Evolutionary conservation across 805 yeast genomes (phyloP).

Genomic region (Ogataea paraovalis): DNA sequence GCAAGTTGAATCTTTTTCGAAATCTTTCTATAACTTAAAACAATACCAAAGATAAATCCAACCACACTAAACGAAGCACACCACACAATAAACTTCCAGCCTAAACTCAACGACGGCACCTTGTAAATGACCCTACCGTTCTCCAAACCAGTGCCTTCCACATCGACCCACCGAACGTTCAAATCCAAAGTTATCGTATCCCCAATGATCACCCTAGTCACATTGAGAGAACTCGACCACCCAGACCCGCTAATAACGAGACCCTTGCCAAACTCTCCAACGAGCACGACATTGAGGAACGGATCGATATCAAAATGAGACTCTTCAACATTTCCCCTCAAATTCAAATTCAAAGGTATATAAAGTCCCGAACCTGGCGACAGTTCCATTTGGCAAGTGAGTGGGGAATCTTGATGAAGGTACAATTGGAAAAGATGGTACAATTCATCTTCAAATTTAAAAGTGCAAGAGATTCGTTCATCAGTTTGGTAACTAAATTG

Average conservation of each 20-base stretch:
- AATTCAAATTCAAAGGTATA: conserved; percentile 58
- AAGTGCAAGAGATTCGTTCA: conserved; percentile 56
- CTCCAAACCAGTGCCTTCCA: conserved; percentile 4
- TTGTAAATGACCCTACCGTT: conserved; percentile 7
- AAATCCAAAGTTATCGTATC: conserved; percentile 54
- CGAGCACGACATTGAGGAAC: conserved; percentile 47
- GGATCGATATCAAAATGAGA: conserved; percentile 67
- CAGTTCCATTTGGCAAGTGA: conserved; percentile 61
- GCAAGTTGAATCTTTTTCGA: conserved; percentile 19
- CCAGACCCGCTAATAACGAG: conserved; percentile 52
- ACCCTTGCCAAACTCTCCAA: conserved; percentile 22
- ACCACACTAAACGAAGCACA: conserved; percentile 13
- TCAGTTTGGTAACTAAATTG: conserved; percentile 48
- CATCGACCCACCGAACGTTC: conserved; percentile 51
- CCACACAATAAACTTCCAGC: conserved; percentile 4
- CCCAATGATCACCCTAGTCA: conserved; percentile 63
- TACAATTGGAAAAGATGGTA: conserved; percentile 73
- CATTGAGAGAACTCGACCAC: conserved; percentile 58
- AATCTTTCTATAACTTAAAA: conserved; percentile 23
- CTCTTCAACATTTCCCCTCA: conserved; percentile 64
- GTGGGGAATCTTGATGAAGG: conserved; percentile 74
- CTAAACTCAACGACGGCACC: conserved; percentile 6
- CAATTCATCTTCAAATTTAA: conserved; percentile 56
- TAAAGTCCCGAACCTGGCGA: conserved; percentile 40
- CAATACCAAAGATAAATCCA: conserved; percentile 23